These are phyloP conservation scores for Dictyostelium firmibasis DNA, from an alignment of 78 protist species.

Conservation along the genomic window DNA sequence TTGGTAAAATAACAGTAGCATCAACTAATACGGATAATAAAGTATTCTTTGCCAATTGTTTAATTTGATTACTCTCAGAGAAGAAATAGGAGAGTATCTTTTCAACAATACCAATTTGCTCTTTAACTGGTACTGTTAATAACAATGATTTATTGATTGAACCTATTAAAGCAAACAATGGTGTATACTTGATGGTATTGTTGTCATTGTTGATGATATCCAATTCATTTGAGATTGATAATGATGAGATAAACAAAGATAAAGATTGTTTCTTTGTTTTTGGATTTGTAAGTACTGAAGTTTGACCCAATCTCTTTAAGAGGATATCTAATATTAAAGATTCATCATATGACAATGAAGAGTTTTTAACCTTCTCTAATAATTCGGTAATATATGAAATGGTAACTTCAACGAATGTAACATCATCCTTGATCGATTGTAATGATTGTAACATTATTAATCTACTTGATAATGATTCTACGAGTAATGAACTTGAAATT, in stretches of 20 bases:
- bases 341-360: neutral
- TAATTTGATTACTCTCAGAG: neutral
- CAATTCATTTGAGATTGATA: neutral
- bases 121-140: neutral
- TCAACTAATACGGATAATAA: neutral
- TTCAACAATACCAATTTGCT: conserved; percentile 24
- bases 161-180: neutral
- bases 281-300: neutral
- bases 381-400: neutral
- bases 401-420: neutral
- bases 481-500: neutral
- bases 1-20: conserved; percentile 24
- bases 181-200: neutral
- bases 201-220: neutral
- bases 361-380: neutral
- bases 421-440: neutral
- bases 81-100: neutral
- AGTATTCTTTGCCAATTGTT: neutral
- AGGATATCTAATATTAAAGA: neutral
- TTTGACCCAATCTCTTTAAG: neutral
- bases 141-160: neutral
- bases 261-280: neutral
- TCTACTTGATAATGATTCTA: neutral
- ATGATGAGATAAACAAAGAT: neutral
- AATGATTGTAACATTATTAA: neutral